These are phyloP conservation scores for Aspergillus texensis DNA, from an alignment of 2,329 filamentous ascomycete genomes.

Conservation along the genomic window DNA sequence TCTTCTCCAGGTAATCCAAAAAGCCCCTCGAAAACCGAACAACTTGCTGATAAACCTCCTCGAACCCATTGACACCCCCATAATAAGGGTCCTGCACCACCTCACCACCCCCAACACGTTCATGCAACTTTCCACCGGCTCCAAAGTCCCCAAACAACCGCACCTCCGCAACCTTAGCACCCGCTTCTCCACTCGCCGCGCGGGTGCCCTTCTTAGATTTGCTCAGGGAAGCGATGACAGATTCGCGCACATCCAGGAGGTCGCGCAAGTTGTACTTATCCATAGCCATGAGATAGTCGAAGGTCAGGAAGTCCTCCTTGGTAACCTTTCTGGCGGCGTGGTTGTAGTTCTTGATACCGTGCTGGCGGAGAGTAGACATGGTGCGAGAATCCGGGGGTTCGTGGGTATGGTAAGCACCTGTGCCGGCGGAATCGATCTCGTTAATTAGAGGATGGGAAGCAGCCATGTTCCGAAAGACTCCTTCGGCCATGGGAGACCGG, in stretches of 20 bases:
- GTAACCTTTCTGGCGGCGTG: conserved; percentile 76
- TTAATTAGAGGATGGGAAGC: conserved; percentile 62
- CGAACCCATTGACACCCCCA: conserved; percentile 79
- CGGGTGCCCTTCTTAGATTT: conserved; percentile 37
- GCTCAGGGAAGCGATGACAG: conserved; percentile 54
- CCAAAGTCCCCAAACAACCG: conserved; percentile 87
- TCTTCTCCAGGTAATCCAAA: conserved; percentile 58
- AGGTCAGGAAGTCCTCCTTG: conserved; percentile 74
- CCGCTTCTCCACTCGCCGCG: conserved; percentile 34
- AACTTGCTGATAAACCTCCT: conserved; percentile 83
- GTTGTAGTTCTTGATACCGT: conserved; percentile 76
- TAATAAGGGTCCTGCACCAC: conserved; percentile 91
- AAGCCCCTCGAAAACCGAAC: conserved; percentile 76
- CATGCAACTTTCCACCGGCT: conserved; percentile 49
- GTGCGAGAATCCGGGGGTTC: conserved; percentile 80
- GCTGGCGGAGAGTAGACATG: conserved; percentile 71
- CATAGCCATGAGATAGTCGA: conserved; percentile 97
- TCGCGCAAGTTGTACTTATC: conserved; percentile 79
- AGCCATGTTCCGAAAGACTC: conserved; percentile 76
- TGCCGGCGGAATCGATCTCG: conserved; percentile 85
- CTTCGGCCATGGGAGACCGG: conserved; percentile 92
- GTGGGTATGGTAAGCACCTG: conserved; percentile 81
- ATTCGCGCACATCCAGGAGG: conserved; percentile 62
- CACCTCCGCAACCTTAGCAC: conserved; percentile 54
- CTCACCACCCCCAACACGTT: conserved; percentile 56